These are phyloP conservation scores for Capsicum chinense DNA, from an alignment of 257 asterid species.

Conservation along the genomic window DNA sequence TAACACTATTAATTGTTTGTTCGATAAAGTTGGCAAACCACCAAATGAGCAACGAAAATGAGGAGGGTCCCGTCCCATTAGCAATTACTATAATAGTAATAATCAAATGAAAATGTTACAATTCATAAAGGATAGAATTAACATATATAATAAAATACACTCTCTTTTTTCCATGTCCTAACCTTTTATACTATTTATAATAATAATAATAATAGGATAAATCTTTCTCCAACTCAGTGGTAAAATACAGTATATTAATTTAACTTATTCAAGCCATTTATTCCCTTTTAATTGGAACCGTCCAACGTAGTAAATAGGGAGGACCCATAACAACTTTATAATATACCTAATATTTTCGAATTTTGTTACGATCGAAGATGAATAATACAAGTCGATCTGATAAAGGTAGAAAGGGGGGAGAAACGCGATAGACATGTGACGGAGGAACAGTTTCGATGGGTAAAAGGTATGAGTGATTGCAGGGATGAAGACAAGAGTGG, in stretches of 20 bases:
- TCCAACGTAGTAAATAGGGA: constrained; percentile 21
- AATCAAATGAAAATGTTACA: not conserved
- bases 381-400: not conserved
- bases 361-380: not conserved
- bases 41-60: not conserved
- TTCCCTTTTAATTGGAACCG: constrained; percentile 28
- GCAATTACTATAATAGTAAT: not conserved
- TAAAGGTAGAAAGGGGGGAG: not conserved
- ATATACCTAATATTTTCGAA: not conserved
- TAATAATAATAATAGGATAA: not conserved
- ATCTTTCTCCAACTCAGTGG: constrained; percentile 19
- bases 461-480: constrained; percentile 4
- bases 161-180: not conserved
- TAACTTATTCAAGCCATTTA: constrained; percentile 14
- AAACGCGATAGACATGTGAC: not conserved
- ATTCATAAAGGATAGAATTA: not conserved
- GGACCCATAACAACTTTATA: not conserved
- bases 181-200: not conserved
- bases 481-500: constrained; percentile 18
- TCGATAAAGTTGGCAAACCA: constrained; percentile 25
- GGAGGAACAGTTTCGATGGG: not conserved
- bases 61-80: not conserved
- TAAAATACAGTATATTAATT: not conserved
- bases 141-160: not conserved
- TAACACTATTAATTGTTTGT: not conserved